Percentiles rank a stretch among this genome's conserved stretches.
phyloP scores from a whole-genome alignment of 495 filamentous ascomycete genomes.

The Immersiella caudata region DNA sequence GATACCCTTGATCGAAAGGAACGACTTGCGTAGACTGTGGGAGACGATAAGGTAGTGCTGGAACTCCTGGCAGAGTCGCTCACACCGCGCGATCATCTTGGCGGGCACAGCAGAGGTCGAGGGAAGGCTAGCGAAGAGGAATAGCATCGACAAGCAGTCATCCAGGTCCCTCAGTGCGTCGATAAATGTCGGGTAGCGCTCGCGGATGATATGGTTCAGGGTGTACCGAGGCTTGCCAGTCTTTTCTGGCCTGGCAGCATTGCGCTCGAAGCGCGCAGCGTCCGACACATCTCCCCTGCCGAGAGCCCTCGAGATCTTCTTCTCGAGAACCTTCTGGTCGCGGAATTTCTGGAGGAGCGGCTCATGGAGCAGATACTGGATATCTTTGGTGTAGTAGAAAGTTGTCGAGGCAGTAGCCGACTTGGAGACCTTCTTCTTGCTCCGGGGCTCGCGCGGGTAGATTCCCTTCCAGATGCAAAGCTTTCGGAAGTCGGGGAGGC shows the following conservation, averaged over 20 bases:
- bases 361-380: constrained; percentile 96
- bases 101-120: constrained; percentile 82
- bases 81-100: constrained; percentile 91
- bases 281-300: constrained; percentile 88
- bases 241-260: constrained; percentile 74
- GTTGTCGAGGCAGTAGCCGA: constrained; percentile 86
- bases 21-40: constrained; percentile 88
- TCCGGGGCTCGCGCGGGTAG: constrained; percentile 93
- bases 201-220: constrained; percentile 94
- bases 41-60: constrained; percentile 94
- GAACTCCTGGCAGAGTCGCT: constrained; percentile 89
- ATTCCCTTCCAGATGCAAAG: constrained; percentile 99
- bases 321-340: constrained; percentile 92
- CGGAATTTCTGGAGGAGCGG: constrained; percentile 94
- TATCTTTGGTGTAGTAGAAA: constrained; percentile 99
- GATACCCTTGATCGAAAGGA: constrained; percentile 97
- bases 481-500: constrained; percentile 93
- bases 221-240: constrained; percentile 82
- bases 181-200: constrained; percentile 95
- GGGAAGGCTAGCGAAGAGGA: constrained; percentile 96
- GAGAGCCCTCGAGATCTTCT: constrained; percentile 91
- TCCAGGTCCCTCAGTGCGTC: constrained; percentile 95
- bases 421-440: constrained; percentile 94
- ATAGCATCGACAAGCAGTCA: constrained; percentile 94
- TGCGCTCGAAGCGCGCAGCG: constrained; percentile 66